Conservation (phyloP, 148 eudicot species). For the Rhododendron henanense region DNA sequence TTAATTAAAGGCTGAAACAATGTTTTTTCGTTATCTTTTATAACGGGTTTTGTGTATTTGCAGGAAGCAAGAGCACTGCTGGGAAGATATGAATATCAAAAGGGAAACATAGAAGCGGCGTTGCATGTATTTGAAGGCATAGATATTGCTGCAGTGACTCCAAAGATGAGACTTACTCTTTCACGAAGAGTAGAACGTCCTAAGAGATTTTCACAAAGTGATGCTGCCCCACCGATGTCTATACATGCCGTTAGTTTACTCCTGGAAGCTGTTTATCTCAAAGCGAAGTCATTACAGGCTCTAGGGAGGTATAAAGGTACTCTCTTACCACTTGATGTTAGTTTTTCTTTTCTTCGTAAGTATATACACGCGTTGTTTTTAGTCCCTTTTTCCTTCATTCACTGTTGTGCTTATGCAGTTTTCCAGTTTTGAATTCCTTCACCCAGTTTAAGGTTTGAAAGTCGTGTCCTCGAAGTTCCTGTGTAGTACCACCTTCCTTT, state of each 20-base stretch:
- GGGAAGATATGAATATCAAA: slow-evolving; percentile 90
- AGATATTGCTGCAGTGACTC: slow-evolving; percentile 56
- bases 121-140: slow-evolving; percentile 95
- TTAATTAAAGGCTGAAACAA: background rate
- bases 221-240: slow-evolving; percentile 51
- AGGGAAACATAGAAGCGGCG: slow-evolving; percentile 90
- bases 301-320: slow-evolving; percentile 76
- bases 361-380: background rate
- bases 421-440: slow-evolving; percentile 6
- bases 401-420: background rate
- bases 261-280: slow-evolving; percentile 72
- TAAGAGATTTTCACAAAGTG: slow-evolving; percentile 48
- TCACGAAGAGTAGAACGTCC: slow-evolving; percentile 38
- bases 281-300: slow-evolving; percentile 82
- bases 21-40: background rate
- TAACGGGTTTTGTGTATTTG: slow-evolving; percentile 3
- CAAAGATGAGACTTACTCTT: slow-evolving; percentile 65
- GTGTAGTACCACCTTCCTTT: background rate
- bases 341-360: background rate
- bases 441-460: background rate
- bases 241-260: slow-evolving; percentile 67
- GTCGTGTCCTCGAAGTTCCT: background rate
- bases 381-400: slow-evolving; percentile 1
- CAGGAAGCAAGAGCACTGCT: slow-evolving; percentile 97
- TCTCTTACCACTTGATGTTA: background rate